Evolutionary conservation across 148 eudicot genomes (phyloP), one percentile per base, ranked within the genome.

Genomic region (Rhododendron griersonianum): DNA sequence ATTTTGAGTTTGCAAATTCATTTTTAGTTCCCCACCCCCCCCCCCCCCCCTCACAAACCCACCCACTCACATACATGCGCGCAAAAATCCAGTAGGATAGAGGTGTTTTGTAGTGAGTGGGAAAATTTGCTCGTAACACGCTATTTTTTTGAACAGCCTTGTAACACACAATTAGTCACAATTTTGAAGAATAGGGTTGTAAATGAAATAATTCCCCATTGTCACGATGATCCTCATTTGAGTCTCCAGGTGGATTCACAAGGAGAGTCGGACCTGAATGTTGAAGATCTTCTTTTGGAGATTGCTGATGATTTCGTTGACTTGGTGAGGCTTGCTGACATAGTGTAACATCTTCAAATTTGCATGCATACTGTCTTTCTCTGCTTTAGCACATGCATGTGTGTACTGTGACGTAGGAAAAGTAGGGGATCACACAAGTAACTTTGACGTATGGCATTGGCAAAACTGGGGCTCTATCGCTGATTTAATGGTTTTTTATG

Each of bases 271-370:
- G 98, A 93, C 89, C 96, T 95, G 55, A 95, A 92, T 88, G 98
- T 96, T 88, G 98, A 96, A 91, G 98, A 93, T 83, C 89, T 96
- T 69, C 92, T 96, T 48, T 85, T 96, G 86, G 94, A 93, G 85
- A 80, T 94, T 83, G 98, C 98, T 47, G 98, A 96, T 89, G 92
- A 96, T 87, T 96, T 96, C 87, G 92, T 95, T 89, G 96, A 96
- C 85, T 91, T 96, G 39, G 98, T 96, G 84, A 93, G 98, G 87
- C 87, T 86, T 86, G 74, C 75, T 47, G 50, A 47, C 53, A 53
- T 7, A 15, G 11, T 61, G 7, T n/a, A 21, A 10, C 45, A 48
- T 25, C 79, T 67, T 53, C 30, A 41, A 67, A 74, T 25, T 79
- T 41, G 30, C 39, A 4, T n/a, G 44, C 63, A 28, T 57, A 33